phyloP scores from a whole-genome alignment of 768 basidiomycete genomes.

The Russula ochroleuca region DNA sequence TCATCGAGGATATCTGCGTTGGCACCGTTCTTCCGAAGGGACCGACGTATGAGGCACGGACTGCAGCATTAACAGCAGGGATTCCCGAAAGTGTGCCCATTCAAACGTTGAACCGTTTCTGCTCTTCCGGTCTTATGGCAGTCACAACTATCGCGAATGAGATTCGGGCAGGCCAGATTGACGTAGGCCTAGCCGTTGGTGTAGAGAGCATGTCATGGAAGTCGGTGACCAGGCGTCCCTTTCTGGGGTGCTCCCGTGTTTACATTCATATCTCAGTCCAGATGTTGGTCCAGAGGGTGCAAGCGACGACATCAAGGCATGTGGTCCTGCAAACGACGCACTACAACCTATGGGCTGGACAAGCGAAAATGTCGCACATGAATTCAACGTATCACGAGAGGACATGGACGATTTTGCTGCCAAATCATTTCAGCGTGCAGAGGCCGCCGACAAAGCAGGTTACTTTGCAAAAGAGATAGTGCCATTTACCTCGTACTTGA shows the following conservation, averaged over 20 bases:
- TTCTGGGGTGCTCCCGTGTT: constrained; percentile 28
- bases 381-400: constrained; percentile 66
- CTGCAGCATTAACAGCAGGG: constrained; percentile 74
- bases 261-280: constrained; percentile 42
- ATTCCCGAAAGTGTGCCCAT: constrained; percentile 74
- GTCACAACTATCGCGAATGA: constrained; percentile 72
- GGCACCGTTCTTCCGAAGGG: constrained; percentile 69
- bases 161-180: constrained; percentile 71
- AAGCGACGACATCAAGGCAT: constrained; percentile 56
- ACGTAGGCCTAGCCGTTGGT: constrained; percentile 77
- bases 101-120: constrained; percentile 74
- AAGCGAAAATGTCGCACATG: constrained; percentile 76
- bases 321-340: constrained; percentile 57
- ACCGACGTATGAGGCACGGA: constrained; percentile 64
- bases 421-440: constrained; percentile 72
- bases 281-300: constrained; percentile 58
- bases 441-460: constrained; percentile 63
- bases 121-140: constrained; percentile 84
- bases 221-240: constrained; percentile 38
- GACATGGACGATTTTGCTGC: constrained; percentile 76
- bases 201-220: constrained; percentile 83
- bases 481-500: constrained; percentile 63
- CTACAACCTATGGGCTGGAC: constrained; percentile 84
- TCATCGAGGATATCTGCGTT: constrained; percentile 74
- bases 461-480: constrained; percentile 68